Evolutionary conservation across 768 basidiomycete species (phyloP), one percentile per base, ranked within the genome.

Genomic region (Lenzites betulinus): DNA sequence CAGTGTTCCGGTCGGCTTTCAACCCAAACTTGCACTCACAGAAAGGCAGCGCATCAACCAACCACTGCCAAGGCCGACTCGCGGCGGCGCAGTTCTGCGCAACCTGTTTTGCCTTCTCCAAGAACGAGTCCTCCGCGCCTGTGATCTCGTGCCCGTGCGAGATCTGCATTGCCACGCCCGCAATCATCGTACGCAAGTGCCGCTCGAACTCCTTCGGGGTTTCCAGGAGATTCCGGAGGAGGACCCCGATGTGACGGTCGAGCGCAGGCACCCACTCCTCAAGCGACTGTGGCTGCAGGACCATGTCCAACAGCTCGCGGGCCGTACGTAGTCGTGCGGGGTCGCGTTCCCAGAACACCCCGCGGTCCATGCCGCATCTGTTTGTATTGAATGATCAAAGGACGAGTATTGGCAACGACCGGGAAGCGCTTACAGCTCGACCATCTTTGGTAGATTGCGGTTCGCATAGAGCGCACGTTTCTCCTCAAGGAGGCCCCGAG

Each of bases 181-280:
- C 54, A 8, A 48, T 48, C 15, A 60, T 25, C n/a, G 53, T 51
- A 41, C 25, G 58, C 9, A 83, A 51, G 84, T 87, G 38, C 72
- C 90, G 38, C 73, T 76, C 33, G 77, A 87, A 39, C 87, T 90
- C 50, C 84, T 80, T 69, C 81, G 83, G 63, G 69, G 86, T 16
- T 6, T 38, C 22, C 38, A 38, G 18, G n/a, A 60, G 41, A 41
- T 60, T 55, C 38, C 16, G 28, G 22, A 60, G 59, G 5, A 55
- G 22, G 20, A 55, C 7, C 28, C 33, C 8, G 16, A 60, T 11
- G 41, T 60, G 53, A 15, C 43, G 41, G 26, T 51, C 47, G 12
- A 54, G 9, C 5, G 18, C 47, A 3, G 23, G 28, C 7, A 36
- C 47, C 18, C 38, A 60, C 28, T 38, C 48, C 22, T 49, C 39